Conservation (phyloP, 1,284 basidiomycete species). For the Marasmius tenuissimus region DNA sequence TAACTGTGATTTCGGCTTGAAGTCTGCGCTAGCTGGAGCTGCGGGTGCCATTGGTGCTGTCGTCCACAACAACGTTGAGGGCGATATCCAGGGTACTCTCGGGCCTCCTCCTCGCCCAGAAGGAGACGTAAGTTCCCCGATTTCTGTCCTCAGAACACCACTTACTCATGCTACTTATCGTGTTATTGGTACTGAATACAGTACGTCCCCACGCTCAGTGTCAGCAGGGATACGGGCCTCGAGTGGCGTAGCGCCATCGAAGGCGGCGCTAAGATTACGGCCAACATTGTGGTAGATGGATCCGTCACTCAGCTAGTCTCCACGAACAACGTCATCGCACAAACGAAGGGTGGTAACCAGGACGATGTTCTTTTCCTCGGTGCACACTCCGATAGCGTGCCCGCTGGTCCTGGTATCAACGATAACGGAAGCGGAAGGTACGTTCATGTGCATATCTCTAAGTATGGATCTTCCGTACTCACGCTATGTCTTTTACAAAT, state of each 20-base stretch:
- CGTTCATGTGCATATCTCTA: slow-evolving; percentile 5
- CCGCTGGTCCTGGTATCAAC: slow-evolving; percentile 27
- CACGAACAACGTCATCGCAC: slow-evolving; percentile 25
- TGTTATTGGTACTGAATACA: slow-evolving; percentile 10
- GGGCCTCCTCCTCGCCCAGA: slow-evolving; percentile 18
- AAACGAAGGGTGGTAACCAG: slow-evolving; percentile 24
- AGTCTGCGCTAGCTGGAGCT: slow-evolving; percentile 22
- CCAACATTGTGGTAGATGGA: background rate
- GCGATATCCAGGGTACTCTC: slow-evolving; percentile 13
- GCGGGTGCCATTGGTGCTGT: slow-evolving; percentile 22
- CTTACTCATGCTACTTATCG: slow-evolving; percentile 9
- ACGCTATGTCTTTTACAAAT: background rate
- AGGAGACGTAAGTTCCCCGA: slow-evolving; percentile 15
- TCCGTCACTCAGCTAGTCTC: slow-evolving; percentile 18
- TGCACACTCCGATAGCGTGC: slow-evolving; percentile 25
- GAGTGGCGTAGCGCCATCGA: background rate
- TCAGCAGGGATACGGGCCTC: background rate
- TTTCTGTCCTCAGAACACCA: slow-evolving; percentile 1
- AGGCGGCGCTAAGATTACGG: background rate
- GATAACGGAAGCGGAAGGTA: slow-evolving; percentile 26
- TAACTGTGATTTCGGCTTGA: slow-evolving; percentile 21
- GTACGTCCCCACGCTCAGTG: background rate
- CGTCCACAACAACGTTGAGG: slow-evolving; percentile 24
- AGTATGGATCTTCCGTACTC: slow-evolving; percentile 17
- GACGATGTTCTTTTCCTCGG: slow-evolving; percentile 22